These are phyloP conservation scores for Globisporangium abappressorium DNA, from an alignment of 352 stramenopile genomes.

Conservation along the genomic window DNA sequence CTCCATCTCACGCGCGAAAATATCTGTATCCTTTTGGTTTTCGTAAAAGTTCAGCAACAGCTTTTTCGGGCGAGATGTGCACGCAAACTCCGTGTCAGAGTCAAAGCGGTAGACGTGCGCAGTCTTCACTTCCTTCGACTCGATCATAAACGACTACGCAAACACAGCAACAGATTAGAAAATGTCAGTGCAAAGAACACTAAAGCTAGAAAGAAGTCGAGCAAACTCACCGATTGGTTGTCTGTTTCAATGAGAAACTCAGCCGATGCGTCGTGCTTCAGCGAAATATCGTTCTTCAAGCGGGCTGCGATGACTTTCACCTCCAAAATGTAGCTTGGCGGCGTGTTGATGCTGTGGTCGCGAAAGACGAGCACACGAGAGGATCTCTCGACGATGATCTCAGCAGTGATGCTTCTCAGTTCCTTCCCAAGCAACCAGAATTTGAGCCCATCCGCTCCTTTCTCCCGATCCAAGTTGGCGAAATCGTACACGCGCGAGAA, in stretches of 20 bases:
- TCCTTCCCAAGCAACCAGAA: slow-evolving; percentile 74
- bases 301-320: slow-evolving; percentile 82
- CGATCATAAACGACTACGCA: slow-evolving; percentile 34
- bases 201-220: background rate
- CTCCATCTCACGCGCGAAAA: slow-evolving; percentile 23
- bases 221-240: slow-evolving; percentile 44
- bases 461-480: slow-evolving; percentile 75
- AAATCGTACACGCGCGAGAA: slow-evolving; percentile 83
- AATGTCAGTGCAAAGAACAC: background rate
- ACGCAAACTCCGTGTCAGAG: slow-evolving; percentile 71
- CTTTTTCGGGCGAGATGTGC: slow-evolving; percentile 59
- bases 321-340: slow-evolving; percentile 73
- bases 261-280: slow-evolving; percentile 54
- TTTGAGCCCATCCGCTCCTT: slow-evolving; percentile 63
- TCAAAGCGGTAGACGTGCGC: slow-evolving; percentile 84
- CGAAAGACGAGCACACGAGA: slow-evolving; percentile 81
- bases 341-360: slow-evolving; percentile 49
- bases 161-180: background rate
- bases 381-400: slow-evolving; percentile 76
- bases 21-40: slow-evolving; percentile 34
- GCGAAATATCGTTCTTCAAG: slow-evolving; percentile 55
- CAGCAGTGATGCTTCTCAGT: slow-evolving; percentile 57
- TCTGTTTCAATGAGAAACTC: slow-evolving; percentile 67
- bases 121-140: slow-evolving; percentile 75
- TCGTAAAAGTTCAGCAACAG: slow-evolving; percentile 71